Percentiles rank a stretch among this genome's conserved stretches.
phyloP scores from a whole-genome alignment of 1,284 basidiomycete genomes.

The Exobasidium rhododendri region DNA sequence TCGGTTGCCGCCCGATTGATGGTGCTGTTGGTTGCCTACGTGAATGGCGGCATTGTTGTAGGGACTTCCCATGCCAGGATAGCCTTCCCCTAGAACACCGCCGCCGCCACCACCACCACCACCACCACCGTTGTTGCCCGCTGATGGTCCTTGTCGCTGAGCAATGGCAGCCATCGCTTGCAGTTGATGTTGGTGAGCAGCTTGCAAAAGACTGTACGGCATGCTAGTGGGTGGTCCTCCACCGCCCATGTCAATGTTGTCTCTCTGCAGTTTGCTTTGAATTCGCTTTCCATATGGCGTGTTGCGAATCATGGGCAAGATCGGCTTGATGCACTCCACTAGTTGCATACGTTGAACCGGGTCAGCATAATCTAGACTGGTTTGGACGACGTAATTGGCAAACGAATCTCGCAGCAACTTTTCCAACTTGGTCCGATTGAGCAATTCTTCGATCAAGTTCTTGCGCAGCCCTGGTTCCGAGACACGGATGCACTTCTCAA shows the following conservation, averaged over 20 bases:
- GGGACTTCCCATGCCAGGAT: not conserved
- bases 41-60: not conserved
- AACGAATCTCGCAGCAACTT: slow-evolving; percentile 77
- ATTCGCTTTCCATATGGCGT: slow-evolving; percentile 55
- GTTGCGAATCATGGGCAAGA: slow-evolving; percentile 53
- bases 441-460: slow-evolving; percentile 88
- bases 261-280: slow-evolving; percentile 53
- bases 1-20: not conserved
- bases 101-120: not conserved
- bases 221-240: slow-evolving; percentile 23
- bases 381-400: slow-evolving; percentile 55
- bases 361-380: slow-evolving; percentile 52
- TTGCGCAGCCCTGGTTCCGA: slow-evolving; percentile 91
- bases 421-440: slow-evolving; percentile 90
- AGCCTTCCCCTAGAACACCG: too few species aligned
- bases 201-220: slow-evolving; percentile 40
- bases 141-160: slow-evolving; percentile 8
- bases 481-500: slow-evolving; percentile 96
- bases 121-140: not conserved
- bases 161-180: slow-evolving; percentile 36
- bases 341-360: slow-evolving; percentile 49
- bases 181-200: slow-evolving; percentile 38
- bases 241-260: slow-evolving; percentile 38
- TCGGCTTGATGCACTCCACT: slow-evolving; percentile 53
- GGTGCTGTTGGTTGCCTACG: not conserved